Evolutionary conservation across 2,329 filamentous ascomycete species (phyloP).

Genomic region (Penicillium sp.): DNA sequence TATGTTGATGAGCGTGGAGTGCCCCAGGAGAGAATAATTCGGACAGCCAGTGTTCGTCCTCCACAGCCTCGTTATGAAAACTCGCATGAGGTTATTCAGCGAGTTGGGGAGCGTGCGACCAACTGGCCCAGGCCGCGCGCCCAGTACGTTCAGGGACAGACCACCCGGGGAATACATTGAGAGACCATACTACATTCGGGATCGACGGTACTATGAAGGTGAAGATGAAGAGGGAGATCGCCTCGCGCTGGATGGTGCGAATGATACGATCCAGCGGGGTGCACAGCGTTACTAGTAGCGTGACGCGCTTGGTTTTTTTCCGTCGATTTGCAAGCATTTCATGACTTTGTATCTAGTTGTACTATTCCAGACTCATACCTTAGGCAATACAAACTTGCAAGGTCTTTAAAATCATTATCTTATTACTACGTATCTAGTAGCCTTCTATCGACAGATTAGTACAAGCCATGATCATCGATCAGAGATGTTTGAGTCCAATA

Average conservation of each 20-base stretch:
- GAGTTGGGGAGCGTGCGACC: constrained; percentile 47
- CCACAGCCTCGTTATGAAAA: constrained; percentile 47
- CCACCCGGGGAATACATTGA: constrained; percentile 52
- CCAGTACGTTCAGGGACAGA: constrained; percentile 46
- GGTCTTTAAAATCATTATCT: not conserved
- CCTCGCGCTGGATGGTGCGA: constrained; percentile 31
- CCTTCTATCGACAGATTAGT: not conserved
- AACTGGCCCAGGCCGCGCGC: constrained; percentile 38
- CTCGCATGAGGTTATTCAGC: constrained; percentile 39
- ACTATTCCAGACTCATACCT: not conserved
- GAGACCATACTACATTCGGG: constrained; percentile 42
- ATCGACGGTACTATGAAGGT: constrained; percentile 40
- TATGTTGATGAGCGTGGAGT: constrained; percentile 66
- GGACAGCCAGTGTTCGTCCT: constrained; percentile 61
- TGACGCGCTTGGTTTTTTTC: not conserved
- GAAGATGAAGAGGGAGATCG: constrained; percentile 36
- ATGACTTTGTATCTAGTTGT: constrained; percentile 7
- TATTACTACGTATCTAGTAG: not conserved
- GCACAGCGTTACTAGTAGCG: constrained; percentile 33
- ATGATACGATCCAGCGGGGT: constrained; percentile 34
- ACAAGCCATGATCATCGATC: not conserved
- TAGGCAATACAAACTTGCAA: not conserved
- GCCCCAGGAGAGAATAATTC: constrained; percentile 56
- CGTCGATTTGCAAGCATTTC: not conserved
- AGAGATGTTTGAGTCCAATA: not conserved